Evolutionary conservation across 2,329 filamentous ascomycete genomes (phyloP).

Genomic region (Calycina herbarum): DNA sequence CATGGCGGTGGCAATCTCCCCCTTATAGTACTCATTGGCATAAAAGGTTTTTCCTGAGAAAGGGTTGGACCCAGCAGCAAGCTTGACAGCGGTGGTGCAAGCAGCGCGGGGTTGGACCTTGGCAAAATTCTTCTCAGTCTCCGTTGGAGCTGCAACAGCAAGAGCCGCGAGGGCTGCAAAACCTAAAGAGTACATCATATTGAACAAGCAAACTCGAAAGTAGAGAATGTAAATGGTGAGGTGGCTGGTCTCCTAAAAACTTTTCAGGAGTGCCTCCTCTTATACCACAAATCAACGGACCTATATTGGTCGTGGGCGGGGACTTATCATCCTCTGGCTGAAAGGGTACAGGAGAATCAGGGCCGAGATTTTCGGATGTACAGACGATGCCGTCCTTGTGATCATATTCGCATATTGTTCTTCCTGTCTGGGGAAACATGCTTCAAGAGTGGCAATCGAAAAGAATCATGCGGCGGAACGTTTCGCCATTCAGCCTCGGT

Average conservation of each 20-base stretch:
- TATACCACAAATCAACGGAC: constrained; percentile 18
- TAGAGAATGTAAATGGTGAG: constrained; percentile 18
- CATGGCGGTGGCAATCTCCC: constrained; percentile 53
- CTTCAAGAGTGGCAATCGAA: constrained; percentile 9
- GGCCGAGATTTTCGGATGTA: constrained; percentile 25
- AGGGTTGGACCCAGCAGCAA: constrained; percentile 45
- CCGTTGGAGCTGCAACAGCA: constrained; percentile 24
- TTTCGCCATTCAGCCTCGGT: constrained; percentile 21
- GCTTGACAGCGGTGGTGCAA: constrained; percentile 26
- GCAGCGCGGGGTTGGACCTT: constrained; percentile 17
- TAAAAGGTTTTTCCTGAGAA: constrained; percentile 51
- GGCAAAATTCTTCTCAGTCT: constrained; percentile 22
- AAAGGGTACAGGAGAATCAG: constrained; percentile 27
- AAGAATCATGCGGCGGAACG: constrained; percentile 14
- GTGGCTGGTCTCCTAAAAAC: constrained; percentile 11
- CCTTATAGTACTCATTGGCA: constrained; percentile 57
- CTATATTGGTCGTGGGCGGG: constrained; percentile 10
- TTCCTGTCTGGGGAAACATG: constrained; percentile 20
- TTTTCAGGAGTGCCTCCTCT: constrained; percentile 14
- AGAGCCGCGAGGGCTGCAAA: constrained; percentile 27
- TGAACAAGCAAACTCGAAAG: constrained; percentile 15
- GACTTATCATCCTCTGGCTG: constrained; percentile 22
- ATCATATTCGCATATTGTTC: constrained; percentile 21
- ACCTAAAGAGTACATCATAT: constrained; percentile 29
- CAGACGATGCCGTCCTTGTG: constrained; percentile 23